These are phyloP conservation scores for Neostapfia colusana DNA, from an alignment of 176 grass and related monocot species.

Conservation along the genomic window DNA sequence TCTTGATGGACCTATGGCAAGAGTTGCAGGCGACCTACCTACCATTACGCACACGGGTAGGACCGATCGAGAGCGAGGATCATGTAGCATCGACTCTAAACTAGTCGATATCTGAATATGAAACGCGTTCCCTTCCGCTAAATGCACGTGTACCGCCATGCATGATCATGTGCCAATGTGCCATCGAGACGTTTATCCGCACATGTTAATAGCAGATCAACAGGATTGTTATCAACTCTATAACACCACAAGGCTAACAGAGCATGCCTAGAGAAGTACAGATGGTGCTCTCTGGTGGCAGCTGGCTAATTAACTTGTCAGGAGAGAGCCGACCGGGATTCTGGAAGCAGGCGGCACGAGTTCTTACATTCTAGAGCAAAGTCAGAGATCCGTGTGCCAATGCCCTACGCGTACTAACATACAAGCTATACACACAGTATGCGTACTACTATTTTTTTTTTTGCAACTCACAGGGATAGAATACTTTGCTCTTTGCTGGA, in stretches of 20 bases:
- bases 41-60: not conserved
- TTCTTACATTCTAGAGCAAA: not conserved
- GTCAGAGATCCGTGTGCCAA: not conserved
- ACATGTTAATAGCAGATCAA: not conserved
- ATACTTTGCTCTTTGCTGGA: conserved; percentile 8
- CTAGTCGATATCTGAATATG: not conserved
- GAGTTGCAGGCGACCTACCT: too few relatives aligned
- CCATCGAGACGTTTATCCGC: not conserved
- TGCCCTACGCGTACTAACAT: not conserved
- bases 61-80: not conserved
- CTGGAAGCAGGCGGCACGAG: not conserved
- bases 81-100: not conserved
- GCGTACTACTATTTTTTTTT: not conserved
- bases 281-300: not conserved
- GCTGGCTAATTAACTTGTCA: not conserved
- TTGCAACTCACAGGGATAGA: not conserved
- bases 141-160: not conserved
- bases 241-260: too few relatives aligned
- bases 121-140: not conserved
- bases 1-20: too few relatives aligned
- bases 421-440: not conserved
- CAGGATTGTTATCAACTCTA: not conserved
- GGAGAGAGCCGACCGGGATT: not conserved
- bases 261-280: too few relatives aligned
- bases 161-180: not conserved